phyloP scores from a whole-genome alignment of 139 green algal genomes.

The Chlamydomonas applanata region DNA sequence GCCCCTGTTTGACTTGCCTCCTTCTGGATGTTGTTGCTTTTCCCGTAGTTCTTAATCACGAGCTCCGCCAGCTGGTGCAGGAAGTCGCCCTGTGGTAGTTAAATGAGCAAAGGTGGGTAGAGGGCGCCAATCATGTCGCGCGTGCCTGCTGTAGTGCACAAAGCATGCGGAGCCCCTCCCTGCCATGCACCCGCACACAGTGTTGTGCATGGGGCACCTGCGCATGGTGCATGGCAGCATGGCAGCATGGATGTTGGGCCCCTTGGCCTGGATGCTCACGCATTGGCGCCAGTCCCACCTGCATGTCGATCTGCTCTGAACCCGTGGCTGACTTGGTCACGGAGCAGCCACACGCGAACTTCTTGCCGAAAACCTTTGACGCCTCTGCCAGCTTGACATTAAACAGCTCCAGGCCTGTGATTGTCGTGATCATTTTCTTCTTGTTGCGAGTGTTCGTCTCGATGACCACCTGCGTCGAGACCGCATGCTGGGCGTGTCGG shows the following conservation, averaged over 20 bases:
- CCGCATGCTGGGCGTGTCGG: too few relatives aligned
- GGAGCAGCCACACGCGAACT: conserved; percentile 91
- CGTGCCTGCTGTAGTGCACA: background rate
- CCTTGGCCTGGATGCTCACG: too few relatives aligned
- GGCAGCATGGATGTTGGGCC: too few relatives aligned
- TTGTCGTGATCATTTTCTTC: conserved; percentile 92
- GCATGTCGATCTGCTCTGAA: conserved; percentile 94
- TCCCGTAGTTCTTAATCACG: conserved; percentile 76
- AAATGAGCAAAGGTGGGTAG: too few relatives aligned
- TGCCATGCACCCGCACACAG: background rate
- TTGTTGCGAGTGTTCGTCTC: conserved; percentile 83
- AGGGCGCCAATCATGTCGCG: too few relatives aligned
- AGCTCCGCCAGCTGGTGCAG: conserved; percentile 67
- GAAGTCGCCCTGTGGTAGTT: conserved; percentile 81
- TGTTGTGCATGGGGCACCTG: too few relatives aligned
- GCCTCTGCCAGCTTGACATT: conserved; percentile 89
- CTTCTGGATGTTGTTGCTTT: conserved; percentile 67
- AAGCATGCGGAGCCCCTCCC: background rate
- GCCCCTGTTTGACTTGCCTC: too few relatives aligned
- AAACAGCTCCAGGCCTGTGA: conserved; percentile 88
- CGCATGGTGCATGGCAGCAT: too few relatives aligned
- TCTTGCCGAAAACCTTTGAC: conserved; percentile 96
- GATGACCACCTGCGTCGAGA: conserved; percentile 50
- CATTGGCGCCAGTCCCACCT: conserved; percentile 38
- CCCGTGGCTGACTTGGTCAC: conserved; percentile 86